Conservation (phyloP, 1,139 yeast species). For the Diutina mesorugosa region DNA sequence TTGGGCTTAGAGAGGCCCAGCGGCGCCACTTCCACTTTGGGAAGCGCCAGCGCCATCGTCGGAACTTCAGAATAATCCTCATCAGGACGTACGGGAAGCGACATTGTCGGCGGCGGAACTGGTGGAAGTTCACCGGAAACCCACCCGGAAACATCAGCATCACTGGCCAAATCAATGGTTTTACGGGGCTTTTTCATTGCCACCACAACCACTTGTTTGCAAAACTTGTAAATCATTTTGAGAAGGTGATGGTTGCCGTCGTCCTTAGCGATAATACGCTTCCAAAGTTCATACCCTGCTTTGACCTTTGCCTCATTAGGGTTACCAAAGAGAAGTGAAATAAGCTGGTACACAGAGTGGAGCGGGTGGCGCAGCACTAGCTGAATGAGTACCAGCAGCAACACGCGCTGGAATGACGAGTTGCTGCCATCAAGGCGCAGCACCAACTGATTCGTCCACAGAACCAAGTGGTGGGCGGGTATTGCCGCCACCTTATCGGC, state of each 20-base stretch:
- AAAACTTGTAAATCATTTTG: slow-evolving; percentile 31
- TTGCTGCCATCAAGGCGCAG: neutral
- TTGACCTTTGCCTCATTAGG: slow-evolving; percentile 15
- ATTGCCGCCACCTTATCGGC: neutral
- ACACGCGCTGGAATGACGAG: neutral
- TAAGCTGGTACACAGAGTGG: slow-evolving; percentile 60
- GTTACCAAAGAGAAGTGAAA: slow-evolving; percentile 41
- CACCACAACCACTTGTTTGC: slow-evolving; percentile 36
- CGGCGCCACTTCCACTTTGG: slow-evolving; percentile 45
- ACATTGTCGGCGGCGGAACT: slow-evolving; percentile 62
- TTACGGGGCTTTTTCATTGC: slow-evolving; percentile 34
- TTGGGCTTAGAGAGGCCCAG: slow-evolving; percentile 86
- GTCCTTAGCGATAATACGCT: neutral
- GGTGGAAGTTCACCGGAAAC: slow-evolving; percentile 23
- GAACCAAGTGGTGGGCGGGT: neutral
- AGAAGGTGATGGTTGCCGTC: neutral
- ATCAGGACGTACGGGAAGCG: slow-evolving; percentile 26
- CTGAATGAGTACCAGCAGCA: neutral
- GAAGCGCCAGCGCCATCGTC: slow-evolving; percentile 29
- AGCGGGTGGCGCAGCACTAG: slow-evolving; percentile 44
- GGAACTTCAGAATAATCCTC: slow-evolving; percentile 39
- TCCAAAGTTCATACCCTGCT: slow-evolving; percentile 42
- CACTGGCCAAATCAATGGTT: slow-evolving; percentile 20
- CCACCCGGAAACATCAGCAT: slow-evolving; percentile 46
- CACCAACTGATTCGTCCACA: neutral